Evolutionary conservation across 75 land plant species (phyloP).

Genomic region (Pinus taeda): DNA sequence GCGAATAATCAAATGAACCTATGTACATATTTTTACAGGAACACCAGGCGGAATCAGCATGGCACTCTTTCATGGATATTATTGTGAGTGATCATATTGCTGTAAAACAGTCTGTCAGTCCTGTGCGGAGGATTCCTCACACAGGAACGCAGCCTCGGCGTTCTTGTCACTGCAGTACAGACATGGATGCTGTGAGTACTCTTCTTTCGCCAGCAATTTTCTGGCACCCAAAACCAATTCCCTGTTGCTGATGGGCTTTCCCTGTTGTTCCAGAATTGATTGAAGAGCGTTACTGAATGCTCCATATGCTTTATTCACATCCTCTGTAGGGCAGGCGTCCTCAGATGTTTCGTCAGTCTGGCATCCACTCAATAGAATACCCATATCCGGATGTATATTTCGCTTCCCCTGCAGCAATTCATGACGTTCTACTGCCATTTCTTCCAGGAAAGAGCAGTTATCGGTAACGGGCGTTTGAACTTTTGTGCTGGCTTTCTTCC

Average conservation of each 20-base stretch:
- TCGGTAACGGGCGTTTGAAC: no score
- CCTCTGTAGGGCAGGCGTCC: slow-evolving; percentile 68
- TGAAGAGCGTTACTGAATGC: slow-evolving; percentile 92
- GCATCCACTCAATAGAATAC: slow-evolving; percentile 89
- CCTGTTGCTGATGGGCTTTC: slow-evolving; percentile 40
- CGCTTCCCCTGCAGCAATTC: no score
- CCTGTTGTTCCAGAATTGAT: slow-evolving; percentile 38
- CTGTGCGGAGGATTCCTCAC: no score
- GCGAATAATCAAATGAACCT: no score
- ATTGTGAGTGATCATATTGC: no score
- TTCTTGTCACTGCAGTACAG: slow-evolving; percentile 78
- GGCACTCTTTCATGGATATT: no score
- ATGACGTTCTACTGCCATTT: no score
- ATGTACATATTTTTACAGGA: no score
- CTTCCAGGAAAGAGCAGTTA: no score
- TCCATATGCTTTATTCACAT: slow-evolving; percentile 55
- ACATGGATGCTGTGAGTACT: slow-evolving; percentile 80
- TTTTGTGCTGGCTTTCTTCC: no score
- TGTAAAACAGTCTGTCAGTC: no score
- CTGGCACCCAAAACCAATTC: slow-evolving; percentile 61
- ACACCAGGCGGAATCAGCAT: no score
- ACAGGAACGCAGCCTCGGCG: slow-evolving; percentile 56
- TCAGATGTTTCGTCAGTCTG: slow-evolving; percentile 81
- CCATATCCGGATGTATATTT: slow-evolving; percentile 36
- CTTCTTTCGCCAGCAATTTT: slow-evolving; percentile 40